Evolutionary conservation across 768 basidiomycete genomes (phyloP).

Genomic region (Auricularia auricula-judae): DNA sequence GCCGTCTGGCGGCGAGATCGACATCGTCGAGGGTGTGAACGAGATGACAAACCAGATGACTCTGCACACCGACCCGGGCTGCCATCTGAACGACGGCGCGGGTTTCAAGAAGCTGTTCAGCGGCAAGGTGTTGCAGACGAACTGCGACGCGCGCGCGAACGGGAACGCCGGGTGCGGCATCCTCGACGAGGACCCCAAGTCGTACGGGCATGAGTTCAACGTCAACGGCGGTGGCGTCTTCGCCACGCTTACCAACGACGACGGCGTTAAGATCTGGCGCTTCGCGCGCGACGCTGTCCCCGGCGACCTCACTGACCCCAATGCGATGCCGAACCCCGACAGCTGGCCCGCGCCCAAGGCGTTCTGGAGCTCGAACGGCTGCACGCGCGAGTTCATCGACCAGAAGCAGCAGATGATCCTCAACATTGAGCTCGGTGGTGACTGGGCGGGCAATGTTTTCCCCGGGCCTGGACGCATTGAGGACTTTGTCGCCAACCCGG

Average conservation of each 20-base stretch:
- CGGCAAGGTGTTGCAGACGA: slow-evolving; percentile 18
- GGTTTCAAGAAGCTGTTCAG: slow-evolving; percentile 13
- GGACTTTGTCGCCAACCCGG: slow-evolving; percentile 37
- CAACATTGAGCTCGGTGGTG: slow-evolving; percentile 24
- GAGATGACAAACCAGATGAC: slow-evolving; percentile 31
- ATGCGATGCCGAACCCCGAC: slow-evolving; percentile 25
- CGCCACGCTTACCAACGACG: slow-evolving; percentile 26
- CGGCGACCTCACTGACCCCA: slow-evolving; percentile 19
- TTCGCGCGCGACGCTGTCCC: slow-evolving; percentile 28
- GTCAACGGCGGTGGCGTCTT: slow-evolving; percentile 34
- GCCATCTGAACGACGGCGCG: slow-evolving; percentile 22
- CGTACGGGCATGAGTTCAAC: slow-evolving; percentile 34
- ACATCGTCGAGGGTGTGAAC: slow-evolving; percentile 36
- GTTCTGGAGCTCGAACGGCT: slow-evolving; percentile 24
- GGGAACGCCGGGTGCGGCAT: slow-evolving; percentile 33
- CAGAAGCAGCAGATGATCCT: slow-evolving; percentile 24
- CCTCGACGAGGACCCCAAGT: slow-evolving; percentile 18
- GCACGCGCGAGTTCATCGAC: slow-evolving; percentile 27
- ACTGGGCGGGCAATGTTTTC: slow-evolving; percentile 31
- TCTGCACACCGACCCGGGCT: slow-evolving; percentile 28
- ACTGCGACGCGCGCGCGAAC: slow-evolving; percentile 21
- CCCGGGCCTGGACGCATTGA: slow-evolving; percentile 17
- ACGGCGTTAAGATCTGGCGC: slow-evolving; percentile 38
- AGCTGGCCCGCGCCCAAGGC: slow-evolving; percentile 32
- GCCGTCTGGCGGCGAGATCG: slow-evolving; percentile 37